These are phyloP conservation scores for Solanum sejunctum DNA, from an alignment of 257 asterid genomes.

Conservation along the genomic window DNA sequence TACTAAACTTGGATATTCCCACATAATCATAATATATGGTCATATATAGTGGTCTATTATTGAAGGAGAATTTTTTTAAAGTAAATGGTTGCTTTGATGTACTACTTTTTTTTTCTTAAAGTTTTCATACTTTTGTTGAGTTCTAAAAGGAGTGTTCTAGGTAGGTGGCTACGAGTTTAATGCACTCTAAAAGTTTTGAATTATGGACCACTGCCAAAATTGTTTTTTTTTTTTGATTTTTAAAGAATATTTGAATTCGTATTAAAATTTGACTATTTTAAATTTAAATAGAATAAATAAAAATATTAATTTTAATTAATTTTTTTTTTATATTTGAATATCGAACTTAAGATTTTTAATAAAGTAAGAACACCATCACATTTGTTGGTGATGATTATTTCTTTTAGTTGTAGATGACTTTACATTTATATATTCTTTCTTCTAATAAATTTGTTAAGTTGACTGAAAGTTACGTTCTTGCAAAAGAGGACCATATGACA, in stretches of 20 bases:
- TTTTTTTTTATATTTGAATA: no score
- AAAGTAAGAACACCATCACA: no score
- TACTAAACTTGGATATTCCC: conserved; percentile 17
- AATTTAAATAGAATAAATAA: no score
- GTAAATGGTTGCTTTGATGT: conserved; percentile 2
- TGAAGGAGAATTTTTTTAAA: neutral
- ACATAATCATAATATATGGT: conserved; percentile 4
- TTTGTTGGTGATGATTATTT: neutral
- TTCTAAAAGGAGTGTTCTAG: neutral
- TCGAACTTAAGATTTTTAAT: no score
- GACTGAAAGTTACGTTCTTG: conserved; percentile 1
- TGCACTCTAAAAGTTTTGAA: neutral
- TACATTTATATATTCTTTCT: neutral
- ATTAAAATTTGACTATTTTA: no score
- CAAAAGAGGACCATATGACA: neutral
- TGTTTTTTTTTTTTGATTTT: no score
- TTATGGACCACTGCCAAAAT: neutral
- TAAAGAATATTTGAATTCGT: no score
- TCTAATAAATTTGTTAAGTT: conserved; percentile 1
- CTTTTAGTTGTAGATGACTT: neutral
- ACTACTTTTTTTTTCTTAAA: conserved; percentile 1
- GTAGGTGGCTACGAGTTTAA: conserved; percentile 8
- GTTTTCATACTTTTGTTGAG: neutral
- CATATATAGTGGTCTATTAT: neutral
- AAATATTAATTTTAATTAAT: no score